Base-by-base conservation (phyloP, 208 protist genomes). In the Trypanosoma brucei region DNA sequence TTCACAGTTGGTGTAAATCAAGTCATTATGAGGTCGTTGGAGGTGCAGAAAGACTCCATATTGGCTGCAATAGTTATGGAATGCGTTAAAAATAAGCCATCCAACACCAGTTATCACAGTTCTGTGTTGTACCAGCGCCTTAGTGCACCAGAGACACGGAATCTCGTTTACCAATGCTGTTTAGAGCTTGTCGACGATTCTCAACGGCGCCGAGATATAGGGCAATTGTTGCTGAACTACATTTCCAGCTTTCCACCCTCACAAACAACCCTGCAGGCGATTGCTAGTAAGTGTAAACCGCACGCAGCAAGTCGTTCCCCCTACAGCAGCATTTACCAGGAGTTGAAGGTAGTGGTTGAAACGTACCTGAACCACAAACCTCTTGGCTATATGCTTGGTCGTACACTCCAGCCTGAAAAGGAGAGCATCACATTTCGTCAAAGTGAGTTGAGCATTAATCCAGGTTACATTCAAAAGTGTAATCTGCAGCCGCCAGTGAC, bases 201-300 rank as follows among this genome's bases (percentile, higher is more conserved):
- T 8, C 76, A 88, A 22, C 71, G 83, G 13, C 67, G 81, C n/a
- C 63, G 72, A 30, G 63, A 69, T 50, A 72, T 93, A 48, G 79
- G 80, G 46, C 69, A 80, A 59, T 70, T 93, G n/a, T 64, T 93
- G 45, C 61, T 86, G 30, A 75, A 78, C 58, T 82, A 76, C 59
- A 67, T 91, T 45, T 76, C 76, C 31, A 83, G 81, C 53, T 91
- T 93, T 54, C 86, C 83, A 7, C 83, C 86, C 0, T 90, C 81
- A 8, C 62, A 71, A 48, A 36, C 72, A 22, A 84, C 70, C 3
- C 75, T 89, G 0, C 39, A 62, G 14, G 62, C 11, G 22, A 83
- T 93, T 31, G 59, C 54, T 30, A 58, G 61, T 22, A 73, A 73
- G 40, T 73, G 68, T 44, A 66, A 33, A 35, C 37, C 55, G 5